These are phyloP conservation scores for Neoboletus brunneissimus DNA, from an alignment of 768 basidiomycete species.

Conservation along the genomic window DNA sequence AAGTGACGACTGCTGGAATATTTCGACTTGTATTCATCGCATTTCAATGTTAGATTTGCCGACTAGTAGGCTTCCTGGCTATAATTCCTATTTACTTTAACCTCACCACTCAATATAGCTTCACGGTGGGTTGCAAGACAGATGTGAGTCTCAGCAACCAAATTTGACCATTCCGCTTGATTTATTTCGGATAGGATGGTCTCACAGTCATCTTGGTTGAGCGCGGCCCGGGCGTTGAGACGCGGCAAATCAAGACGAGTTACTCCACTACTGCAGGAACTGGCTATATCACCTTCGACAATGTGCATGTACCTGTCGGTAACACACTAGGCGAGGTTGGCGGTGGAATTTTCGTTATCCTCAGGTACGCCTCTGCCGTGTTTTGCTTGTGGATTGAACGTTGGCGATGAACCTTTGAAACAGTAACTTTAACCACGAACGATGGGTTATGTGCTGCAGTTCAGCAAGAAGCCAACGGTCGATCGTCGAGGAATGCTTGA, in stretches of 20 bases:
- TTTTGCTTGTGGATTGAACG: background rate
- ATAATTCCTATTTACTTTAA: background rate
- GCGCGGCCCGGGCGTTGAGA: constrained; percentile 60
- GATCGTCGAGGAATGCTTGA: constrained; percentile 79
- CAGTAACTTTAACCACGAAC: constrained; percentile 93
- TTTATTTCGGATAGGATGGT: constrained; percentile 40
- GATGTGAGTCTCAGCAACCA: constrained; percentile 33
- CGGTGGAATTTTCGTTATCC: constrained; percentile 60
- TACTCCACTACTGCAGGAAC: constrained; percentile 90
- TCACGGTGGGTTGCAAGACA: constrained; percentile 58
- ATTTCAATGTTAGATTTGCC: constrained; percentile 35
- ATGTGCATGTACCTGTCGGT: constrained; percentile 82
- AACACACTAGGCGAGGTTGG: constrained; percentile 72
- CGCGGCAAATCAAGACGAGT: constrained; percentile 72
- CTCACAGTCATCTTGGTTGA: constrained; percentile 67
- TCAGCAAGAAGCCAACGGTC: constrained; percentile 69
- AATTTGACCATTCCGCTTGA: constrained; percentile 22
- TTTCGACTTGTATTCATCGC: constrained; percentile 1
- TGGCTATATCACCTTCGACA: constrained; percentile 76
- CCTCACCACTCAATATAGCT: constrained; percentile 39
- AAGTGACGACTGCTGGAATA: constrained; percentile 14
- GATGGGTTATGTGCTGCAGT: constrained; percentile 86
- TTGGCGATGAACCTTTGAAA: constrained; percentile 13
- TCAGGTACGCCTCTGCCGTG: constrained; percentile 37
- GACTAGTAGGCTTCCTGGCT: constrained; percentile 28